Percentiles rank a stretch among this genome's conserved stretches.
These are phyloP conservation scores for Penicillium paneum DNA, from an alignment of 2,329 filamentous ascomycete species.

Conservation along the genomic window DNA sequence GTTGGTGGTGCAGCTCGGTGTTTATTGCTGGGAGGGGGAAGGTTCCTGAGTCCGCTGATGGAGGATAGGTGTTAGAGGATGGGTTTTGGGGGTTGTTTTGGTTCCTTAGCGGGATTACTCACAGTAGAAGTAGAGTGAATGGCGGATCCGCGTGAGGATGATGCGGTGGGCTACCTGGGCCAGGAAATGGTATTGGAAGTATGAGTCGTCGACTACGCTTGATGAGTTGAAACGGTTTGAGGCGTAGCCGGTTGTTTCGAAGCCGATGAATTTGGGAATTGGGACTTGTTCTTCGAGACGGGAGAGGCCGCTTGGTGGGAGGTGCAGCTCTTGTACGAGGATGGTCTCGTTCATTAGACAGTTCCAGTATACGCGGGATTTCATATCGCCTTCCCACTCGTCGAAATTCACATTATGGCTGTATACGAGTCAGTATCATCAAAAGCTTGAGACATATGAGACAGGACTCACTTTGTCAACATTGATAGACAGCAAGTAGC, in stretches of 20 bases:
- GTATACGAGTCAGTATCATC: slow-evolving; percentile 13
- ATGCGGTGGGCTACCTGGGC: slow-evolving; percentile 57
- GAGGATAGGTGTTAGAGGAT: background rate
- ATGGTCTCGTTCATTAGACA: slow-evolving; percentile 57
- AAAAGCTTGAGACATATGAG: background rate
- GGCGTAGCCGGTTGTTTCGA: slow-evolving; percentile 37
- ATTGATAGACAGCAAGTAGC: slow-evolving; percentile 50
- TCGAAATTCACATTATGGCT: slow-evolving; percentile 46
- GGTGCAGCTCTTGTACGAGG: slow-evolving; percentile 53
- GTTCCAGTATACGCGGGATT: slow-evolving; percentile 55
- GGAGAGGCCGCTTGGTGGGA: slow-evolving; percentile 51
- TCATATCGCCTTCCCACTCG: slow-evolving; percentile 56
- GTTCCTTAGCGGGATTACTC: slow-evolving; percentile 12
- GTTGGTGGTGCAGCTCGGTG: slow-evolving; percentile 53
- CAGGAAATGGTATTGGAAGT: slow-evolving; percentile 58
- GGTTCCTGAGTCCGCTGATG: slow-evolving; percentile 40
- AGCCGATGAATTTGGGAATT: slow-evolving; percentile 53
- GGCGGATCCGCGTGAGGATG: slow-evolving; percentile 53
- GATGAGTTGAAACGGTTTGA: slow-evolving; percentile 29
- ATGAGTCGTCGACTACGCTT: slow-evolving; percentile 50
- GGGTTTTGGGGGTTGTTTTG: background rate
- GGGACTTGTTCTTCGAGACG: slow-evolving; percentile 53
- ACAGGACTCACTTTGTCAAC: slow-evolving; percentile 42
- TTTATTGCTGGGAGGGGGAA: slow-evolving; percentile 50
- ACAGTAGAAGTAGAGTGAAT: slow-evolving; percentile 51